Conservation (phyloP, 1,139 yeast genomes). For the Saccharomyces uvarum region DNA sequence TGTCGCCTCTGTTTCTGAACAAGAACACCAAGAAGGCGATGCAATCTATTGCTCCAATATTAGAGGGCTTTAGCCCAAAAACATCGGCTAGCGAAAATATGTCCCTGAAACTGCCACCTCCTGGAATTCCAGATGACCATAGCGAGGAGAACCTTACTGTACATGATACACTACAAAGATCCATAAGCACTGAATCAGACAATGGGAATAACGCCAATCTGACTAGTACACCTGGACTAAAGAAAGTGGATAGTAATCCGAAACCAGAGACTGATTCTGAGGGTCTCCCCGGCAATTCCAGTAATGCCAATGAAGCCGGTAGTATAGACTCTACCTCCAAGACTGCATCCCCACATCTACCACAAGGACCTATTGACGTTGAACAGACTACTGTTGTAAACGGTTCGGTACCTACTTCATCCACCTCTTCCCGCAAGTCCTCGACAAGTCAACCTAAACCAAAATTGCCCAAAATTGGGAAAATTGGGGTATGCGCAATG, state of each 20-base stretch:
- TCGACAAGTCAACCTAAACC: constrained; percentile 33
- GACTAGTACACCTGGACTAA: not conserved
- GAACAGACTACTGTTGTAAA: not conserved
- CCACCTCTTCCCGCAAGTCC: constrained; percentile 29
- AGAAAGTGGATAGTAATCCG: not conserved
- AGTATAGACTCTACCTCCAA: not conserved
- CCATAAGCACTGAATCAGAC: constrained; percentile 14
- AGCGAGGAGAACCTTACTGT: constrained; percentile 23
- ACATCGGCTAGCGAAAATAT: constrained; percentile 54
- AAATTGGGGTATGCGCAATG: constrained; percentile 98
- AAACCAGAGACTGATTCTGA: not conserved
- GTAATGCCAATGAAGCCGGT: not conserved
- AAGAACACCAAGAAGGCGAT: constrained; percentile 47
- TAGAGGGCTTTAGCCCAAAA: constrained; percentile 65
- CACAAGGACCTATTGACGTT: not conserved
- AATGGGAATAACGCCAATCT: not conserved
- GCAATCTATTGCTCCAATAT: constrained; percentile 71
- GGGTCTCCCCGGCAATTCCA: constrained; percentile 1
- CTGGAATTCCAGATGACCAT: constrained; percentile 23
- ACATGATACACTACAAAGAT: constrained; percentile 22
- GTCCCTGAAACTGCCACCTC: constrained; percentile 34
- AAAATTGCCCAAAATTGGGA: constrained; percentile 69
- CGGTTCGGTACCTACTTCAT: constrained; percentile 15
- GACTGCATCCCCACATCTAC: not conserved
- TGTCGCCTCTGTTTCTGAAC: constrained; percentile 31